Conservation (phyloP, 2,329 filamentous ascomycete genomes). For the Aureobasidium uvarum region DNA sequence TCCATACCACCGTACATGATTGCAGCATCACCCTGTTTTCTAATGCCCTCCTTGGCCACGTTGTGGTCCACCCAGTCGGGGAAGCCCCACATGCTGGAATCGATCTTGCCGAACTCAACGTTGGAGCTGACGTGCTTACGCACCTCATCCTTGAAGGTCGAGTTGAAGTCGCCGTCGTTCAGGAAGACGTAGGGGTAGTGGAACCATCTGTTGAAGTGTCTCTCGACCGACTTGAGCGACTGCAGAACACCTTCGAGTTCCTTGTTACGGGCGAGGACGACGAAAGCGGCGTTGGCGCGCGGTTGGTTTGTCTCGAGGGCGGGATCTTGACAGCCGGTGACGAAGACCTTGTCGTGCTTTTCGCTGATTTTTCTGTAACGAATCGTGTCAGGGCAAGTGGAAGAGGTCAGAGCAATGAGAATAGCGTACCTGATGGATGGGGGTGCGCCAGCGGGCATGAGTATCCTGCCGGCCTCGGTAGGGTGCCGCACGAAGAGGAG, state of each 20-base stretch:
- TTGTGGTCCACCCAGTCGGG: conserved; percentile 95
- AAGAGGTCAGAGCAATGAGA: neutral
- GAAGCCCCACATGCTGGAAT: conserved; percentile 88
- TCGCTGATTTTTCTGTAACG: conserved; percentile 86
- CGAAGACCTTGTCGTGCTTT: conserved; percentile 95
- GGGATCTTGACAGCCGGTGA: conserved; percentile 77
- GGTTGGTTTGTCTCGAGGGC: conserved; percentile 67
- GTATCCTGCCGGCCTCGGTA: conserved; percentile 72
- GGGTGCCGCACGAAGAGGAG: conserved; percentile 87
- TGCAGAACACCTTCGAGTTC: conserved; percentile 94
- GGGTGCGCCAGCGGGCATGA: conserved; percentile 84
- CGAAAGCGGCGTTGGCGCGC: conserved; percentile 90
- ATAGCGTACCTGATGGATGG: conserved; percentile 77
- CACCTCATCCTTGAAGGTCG: conserved; percentile 85
- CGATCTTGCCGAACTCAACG: conserved; percentile 94
- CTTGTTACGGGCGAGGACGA: conserved; percentile 93
- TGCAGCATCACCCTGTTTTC: conserved; percentile 92
- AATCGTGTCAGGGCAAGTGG: conserved; percentile 22
- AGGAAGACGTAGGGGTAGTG: conserved; percentile 98
- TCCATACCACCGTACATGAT: conserved; percentile 99
- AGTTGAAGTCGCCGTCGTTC: conserved; percentile 96
- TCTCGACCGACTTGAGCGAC: conserved; percentile 95
- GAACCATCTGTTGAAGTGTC: conserved; percentile 99
- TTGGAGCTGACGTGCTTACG: conserved; percentile 82
- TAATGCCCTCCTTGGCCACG: conserved; percentile 91